Percentiles rank a stretch among this genome's conserved stretches.
phyloP scores from a whole-genome alignment of 768 basidiomycete genomes.

The Imleria badia region DNA sequence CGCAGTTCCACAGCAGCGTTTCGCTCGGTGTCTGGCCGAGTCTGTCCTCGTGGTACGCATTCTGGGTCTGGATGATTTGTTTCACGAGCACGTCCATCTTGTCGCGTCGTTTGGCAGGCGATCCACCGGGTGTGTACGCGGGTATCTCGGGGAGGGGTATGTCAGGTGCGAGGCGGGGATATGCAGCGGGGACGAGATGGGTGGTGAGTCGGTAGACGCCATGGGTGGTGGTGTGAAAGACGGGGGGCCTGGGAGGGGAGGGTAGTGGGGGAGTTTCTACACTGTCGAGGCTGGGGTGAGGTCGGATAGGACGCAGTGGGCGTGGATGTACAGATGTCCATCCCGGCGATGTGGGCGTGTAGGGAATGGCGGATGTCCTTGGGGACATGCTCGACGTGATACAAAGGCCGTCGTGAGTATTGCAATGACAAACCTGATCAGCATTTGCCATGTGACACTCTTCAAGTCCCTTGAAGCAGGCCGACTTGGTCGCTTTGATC shows the following conservation, averaged over 20 bases:
- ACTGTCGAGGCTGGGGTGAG: slow-evolving; percentile 9
- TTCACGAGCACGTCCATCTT: slow-evolving; percentile 12
- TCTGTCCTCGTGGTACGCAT: slow-evolving; percentile 11
- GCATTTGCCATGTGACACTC: too few relatives aligned
- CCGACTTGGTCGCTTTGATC: too few relatives aligned
- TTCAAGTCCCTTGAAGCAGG: too few relatives aligned
- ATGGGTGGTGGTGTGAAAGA: slow-evolving; percentile 20
- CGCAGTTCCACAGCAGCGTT: slow-evolving; percentile 61
- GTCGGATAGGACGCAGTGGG: slow-evolving; percentile 12
- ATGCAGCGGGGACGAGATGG: slow-evolving; percentile 31
- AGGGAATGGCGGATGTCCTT: slow-evolving; percentile 16
- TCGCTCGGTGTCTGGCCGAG: slow-evolving; percentile 17
- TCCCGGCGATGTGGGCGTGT: slow-evolving; percentile 14
- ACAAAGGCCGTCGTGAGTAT: too few relatives aligned
- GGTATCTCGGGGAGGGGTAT: slow-evolving; percentile 25
- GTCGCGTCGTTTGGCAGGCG: slow-evolving; percentile 9
- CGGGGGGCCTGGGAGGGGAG: slow-evolving; percentile 13
- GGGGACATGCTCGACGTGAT: neutral
- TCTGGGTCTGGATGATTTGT: slow-evolving; percentile 20
- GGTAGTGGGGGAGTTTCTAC: slow-evolving; percentile 19
- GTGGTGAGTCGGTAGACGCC: slow-evolving; percentile 26
- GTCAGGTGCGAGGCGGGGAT: slow-evolving; percentile 24
- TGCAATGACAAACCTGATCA: too few relatives aligned
- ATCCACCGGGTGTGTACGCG: neutral
- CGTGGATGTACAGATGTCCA: slow-evolving; percentile 26